Evolutionary conservation across 176 grass and related monocot species (phyloP), one percentile per base, ranked within the genome.

Genomic region (maize (Zea mays)): DNA sequence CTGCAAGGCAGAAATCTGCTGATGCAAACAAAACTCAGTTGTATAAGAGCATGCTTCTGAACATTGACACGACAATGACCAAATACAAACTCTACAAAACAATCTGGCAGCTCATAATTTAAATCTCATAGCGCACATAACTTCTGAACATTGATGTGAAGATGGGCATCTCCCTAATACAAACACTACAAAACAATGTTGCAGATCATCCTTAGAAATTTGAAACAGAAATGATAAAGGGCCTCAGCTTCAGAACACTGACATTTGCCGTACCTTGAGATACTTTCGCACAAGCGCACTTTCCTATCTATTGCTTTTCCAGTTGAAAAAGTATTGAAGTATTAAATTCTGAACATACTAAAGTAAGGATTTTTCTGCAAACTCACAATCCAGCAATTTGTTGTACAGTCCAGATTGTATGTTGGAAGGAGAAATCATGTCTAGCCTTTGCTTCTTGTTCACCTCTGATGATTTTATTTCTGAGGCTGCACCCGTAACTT

Each of bases 371-470:
- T 71, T 79, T 13, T 79, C 36, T 10, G 15, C 9, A 7, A 11
- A 78, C 27, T 80, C 78, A 63, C 38, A 75, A 71, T 71, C 57
- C 7, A 75, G 59, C 8, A 87, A 74, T 81, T 69, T 75, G 49
- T 11, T 38, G 46, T 67, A 85, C 34, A 68, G 74, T 71, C 61
- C 76, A 44, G 67, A 72, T 72, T 86, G 79, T 50, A 45, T 14
- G 40, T 37, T 36, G 56, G 36, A 36, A 5, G 39, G 51, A 27
- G 75, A 75, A 84, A 69, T 37, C 34, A 42, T 36, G 3, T 82
- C 85, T 37, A 85, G 15, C 56, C 84, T 93, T 48, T 55, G 76
- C 72, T 82, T 90, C 72, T 93, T 93, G 56, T 47, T 40, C 69
- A 74, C 49, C 10, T 39, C 13, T 17, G 21, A 43, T n/a, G 69